Conservation (phyloP, 768 basidiomycete species). For the Trichaptum fuscoviolaceum region DNA sequence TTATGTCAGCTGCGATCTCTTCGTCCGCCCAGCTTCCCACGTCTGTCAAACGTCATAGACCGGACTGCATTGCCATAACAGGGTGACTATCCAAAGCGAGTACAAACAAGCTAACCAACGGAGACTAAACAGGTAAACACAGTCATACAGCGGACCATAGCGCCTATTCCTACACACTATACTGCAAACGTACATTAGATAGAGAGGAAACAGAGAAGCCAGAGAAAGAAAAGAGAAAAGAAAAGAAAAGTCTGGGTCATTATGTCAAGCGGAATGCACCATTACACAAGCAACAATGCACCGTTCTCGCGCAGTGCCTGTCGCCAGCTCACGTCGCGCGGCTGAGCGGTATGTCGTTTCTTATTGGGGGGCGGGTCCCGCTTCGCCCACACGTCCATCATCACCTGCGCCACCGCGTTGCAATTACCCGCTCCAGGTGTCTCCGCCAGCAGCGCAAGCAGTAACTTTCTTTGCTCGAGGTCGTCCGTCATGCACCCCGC, state of each 20-base stretch:
- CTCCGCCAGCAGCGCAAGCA: constrained; percentile 42
- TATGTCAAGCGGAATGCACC: not conserved
- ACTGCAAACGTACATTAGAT: not conserved
- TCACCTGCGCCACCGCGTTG: constrained; percentile 43
- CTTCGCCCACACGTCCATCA: constrained; percentile 53
- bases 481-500: constrained; percentile 65
- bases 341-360: constrained; percentile 15
- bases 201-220: not conserved
- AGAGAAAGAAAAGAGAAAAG: not conserved
- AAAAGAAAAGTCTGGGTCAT: not conserved
- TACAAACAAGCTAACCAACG: not conserved
- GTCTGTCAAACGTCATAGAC: not conserved
- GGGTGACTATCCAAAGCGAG: not conserved
- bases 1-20: not conserved
- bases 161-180: not conserved
- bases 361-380: constrained; percentile 26
- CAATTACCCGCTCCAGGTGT: constrained; percentile 63
- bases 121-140: not conserved
- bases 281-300: constrained; percentile 54
- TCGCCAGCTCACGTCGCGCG: constrained; percentile 52
- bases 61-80: not conserved
- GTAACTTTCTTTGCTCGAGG: constrained; percentile 31
- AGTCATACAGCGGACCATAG: not conserved
- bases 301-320: constrained; percentile 40
- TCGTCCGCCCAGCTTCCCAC: not conserved